Evolutionary conservation across 345 rosid genomes (phyloP).

Genomic region (Erucastrum elatum): DNA sequence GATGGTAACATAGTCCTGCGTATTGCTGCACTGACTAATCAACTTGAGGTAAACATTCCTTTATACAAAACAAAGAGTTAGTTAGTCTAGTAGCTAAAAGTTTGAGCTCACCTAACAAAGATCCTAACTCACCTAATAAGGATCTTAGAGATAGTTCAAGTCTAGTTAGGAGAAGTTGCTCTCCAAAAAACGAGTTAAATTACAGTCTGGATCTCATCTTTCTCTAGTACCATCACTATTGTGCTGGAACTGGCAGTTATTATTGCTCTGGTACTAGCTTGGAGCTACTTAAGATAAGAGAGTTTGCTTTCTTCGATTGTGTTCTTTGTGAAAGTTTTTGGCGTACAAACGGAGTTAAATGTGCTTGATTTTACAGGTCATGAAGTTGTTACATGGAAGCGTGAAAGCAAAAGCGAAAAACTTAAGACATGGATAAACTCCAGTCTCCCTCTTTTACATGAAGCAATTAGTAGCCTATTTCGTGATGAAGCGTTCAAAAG

Average conservation of each 20-base stretch:
- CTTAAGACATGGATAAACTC: no score
- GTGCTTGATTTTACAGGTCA: no score
- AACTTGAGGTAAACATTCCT: conserved; percentile 15
- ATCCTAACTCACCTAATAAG: neutral
- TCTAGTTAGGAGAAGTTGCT: neutral
- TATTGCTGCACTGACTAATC: conserved; percentile 35
- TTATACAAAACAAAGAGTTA: neutral
- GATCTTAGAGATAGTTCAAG: neutral
- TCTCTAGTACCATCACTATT: neutral
- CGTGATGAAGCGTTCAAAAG: no score
- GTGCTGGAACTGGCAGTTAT: neutral
- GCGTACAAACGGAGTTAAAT: no score
- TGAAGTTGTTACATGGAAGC: no score
- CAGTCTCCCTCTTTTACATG: no score
- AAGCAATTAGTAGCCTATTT: no score
- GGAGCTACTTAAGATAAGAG: no score
- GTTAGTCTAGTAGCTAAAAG: neutral
- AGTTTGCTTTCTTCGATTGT: no score
- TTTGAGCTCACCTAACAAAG: neutral
- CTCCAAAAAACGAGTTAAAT: neutral
- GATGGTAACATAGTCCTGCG: conserved; percentile 46
- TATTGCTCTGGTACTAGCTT: neutral
- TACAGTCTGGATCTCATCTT: neutral
- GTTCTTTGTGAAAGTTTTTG: no score
- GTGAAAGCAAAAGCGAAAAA: no score